Conservation (phyloP, 345 rosid species). For the Physaria fendleri region DNA sequence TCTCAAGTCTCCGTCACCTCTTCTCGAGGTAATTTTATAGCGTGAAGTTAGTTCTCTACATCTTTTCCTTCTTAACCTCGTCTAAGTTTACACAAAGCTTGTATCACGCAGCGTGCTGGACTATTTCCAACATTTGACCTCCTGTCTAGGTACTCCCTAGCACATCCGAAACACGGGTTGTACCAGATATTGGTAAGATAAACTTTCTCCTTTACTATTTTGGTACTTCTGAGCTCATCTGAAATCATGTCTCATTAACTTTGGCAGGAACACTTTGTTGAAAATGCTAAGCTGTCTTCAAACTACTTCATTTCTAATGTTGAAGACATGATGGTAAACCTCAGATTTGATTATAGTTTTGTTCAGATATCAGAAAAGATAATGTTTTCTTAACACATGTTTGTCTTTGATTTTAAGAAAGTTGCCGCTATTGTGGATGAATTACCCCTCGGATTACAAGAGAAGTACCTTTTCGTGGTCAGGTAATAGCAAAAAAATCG, state of each 20-base stretch:
- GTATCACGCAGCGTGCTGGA: conserved; percentile 65
- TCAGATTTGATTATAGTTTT: background rate
- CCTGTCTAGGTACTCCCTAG: conserved; percentile 59
- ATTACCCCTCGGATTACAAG: conserved; percentile 66
- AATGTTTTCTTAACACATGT: background rate
- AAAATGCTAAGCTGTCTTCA: conserved; percentile 74
- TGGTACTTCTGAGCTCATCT: conserved; percentile 1
- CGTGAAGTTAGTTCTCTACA: conserved; percentile 3
- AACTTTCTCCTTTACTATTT: background rate
- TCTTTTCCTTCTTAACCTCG: conserved; percentile 6
- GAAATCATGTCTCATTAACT: conserved; percentile 7
- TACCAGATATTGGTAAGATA: conserved; percentile 54
- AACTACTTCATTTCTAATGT: conserved; percentile 79
- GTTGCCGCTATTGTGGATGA: conserved; percentile 65
- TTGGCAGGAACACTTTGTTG: conserved; percentile 71
- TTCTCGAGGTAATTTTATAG: conserved; percentile 50
- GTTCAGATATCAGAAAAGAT: background rate
- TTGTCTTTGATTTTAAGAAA: conserved; percentile 42
- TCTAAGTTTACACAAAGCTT: conserved; percentile 20
- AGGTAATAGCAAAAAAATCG: conserved; percentile 42
- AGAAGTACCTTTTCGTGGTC: conserved; percentile 76
- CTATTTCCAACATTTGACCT: conserved; percentile 79
- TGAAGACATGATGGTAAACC: conserved; percentile 65
- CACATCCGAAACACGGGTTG: conserved; percentile 53
- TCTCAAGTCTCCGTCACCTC: conserved; percentile 58